Evolutionary conservation across 225 moss, liverwort and hornwort genomes (phyloP).

Genomic region (Physcomitrellopsis africana): DNA sequence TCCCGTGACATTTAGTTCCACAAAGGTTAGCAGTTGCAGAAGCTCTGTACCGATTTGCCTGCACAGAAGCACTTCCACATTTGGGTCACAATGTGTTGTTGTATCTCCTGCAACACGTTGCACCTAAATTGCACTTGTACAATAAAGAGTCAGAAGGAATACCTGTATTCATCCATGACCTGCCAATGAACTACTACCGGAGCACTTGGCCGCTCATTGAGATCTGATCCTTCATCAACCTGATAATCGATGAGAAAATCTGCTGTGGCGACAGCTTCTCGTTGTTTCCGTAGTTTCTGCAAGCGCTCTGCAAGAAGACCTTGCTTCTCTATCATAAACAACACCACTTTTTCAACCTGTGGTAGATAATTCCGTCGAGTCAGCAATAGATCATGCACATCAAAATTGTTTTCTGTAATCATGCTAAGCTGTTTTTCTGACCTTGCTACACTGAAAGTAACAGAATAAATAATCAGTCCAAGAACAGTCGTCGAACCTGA

Average conservation of each 20-base stretch:
- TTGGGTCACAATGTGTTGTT: not conserved
- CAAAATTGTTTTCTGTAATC: not conserved
- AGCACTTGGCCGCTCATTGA: slow-evolving; percentile 16
- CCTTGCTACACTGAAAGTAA: not conserved
- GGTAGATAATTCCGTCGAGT: not conserved
- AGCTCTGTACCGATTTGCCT: slow-evolving; percentile 67
- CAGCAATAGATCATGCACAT: not conserved
- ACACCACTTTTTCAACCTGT: slow-evolving; percentile 80
- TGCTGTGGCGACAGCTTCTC: slow-evolving; percentile 27
- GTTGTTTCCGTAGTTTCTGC: slow-evolving; percentile 50
- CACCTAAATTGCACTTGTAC: not conserved
- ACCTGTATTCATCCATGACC: slow-evolving; percentile 50
- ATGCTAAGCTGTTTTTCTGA: not conserved
- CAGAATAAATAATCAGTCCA: not conserved
- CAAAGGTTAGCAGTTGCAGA: slow-evolving; percentile 70
- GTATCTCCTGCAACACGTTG: not conserved
- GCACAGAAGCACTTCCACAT: not conserved
- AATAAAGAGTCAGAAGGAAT: not conserved
- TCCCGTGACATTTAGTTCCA: slow-evolving; percentile 76
- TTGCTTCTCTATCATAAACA: slow-evolving; percentile 78
- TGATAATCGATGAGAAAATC: not conserved
- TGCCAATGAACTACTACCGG: slow-evolving; percentile 25
- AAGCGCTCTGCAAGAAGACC: slow-evolving; percentile 69
- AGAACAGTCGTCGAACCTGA: slow-evolving; percentile 26
- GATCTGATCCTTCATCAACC: slow-evolving; percentile 25